Percentiles rank a stretch among this genome's conserved stretches.
Evolutionary conservation across 1,139 yeast genomes (phyloP).

Genomic region (Pichia kudriavzevii): DNA sequence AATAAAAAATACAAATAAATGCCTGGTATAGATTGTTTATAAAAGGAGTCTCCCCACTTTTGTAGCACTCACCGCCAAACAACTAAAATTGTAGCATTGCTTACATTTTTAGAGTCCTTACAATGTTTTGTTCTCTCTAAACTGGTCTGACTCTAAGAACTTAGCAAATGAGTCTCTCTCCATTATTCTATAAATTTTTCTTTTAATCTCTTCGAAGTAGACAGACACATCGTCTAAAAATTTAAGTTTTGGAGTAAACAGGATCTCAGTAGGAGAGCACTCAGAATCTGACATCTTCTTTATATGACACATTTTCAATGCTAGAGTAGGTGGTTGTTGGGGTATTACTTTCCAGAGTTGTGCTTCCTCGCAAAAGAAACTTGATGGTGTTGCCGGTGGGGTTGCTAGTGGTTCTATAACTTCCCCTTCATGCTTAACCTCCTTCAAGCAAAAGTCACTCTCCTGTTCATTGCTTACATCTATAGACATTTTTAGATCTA

Average conservation of each 20-base stretch:
- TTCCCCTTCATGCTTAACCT: too few relatives aligned
- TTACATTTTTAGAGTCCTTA: too few relatives aligned
- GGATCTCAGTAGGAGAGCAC: conserved; percentile 22
- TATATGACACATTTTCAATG: conserved; percentile 7
- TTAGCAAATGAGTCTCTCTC: conserved; percentile 69
- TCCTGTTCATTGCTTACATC: neutral
- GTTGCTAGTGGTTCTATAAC: too few relatives aligned
- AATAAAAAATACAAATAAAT: too few relatives aligned
- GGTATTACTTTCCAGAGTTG: too few relatives aligned
- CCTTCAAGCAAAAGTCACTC: too few relatives aligned
- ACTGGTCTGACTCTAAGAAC: conserved; percentile 42
- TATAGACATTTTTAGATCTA: conserved; percentile 4
- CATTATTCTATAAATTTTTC: conserved; percentile 53
- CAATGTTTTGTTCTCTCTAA: conserved; percentile 25
- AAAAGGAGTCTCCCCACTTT: too few relatives aligned
- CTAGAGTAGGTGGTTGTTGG: conserved; percentile 1
- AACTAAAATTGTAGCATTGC: too few relatives aligned
- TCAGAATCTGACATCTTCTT: conserved; percentile 3
- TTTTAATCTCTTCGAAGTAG: conserved; percentile 36
- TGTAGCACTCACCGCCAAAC: too few relatives aligned
- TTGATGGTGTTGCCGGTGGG: too few relatives aligned
- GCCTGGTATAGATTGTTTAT: too few relatives aligned
- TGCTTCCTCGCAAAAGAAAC: too few relatives aligned
- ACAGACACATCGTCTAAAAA: conserved; percentile 33
- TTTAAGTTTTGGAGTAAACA: conserved; percentile 27